A percentile compares a stretch with the other conserved stretches of the same genome.
Conservation (phyloP, 768 basidiomycete species). For the Gloeostereum incarnatum region DNA sequence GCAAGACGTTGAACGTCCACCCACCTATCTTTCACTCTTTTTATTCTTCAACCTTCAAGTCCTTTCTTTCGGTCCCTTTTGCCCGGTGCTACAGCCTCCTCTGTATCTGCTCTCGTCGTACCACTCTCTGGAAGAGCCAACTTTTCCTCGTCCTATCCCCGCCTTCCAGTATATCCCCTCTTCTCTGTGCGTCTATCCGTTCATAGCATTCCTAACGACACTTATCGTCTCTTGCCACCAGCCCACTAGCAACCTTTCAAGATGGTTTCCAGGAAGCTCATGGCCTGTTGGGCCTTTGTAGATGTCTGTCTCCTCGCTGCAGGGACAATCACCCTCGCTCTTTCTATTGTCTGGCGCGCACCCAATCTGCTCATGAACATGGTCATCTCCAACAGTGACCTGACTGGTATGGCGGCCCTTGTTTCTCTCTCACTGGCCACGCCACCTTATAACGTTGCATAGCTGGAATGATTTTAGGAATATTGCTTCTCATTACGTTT, state of each 20-base stretch:
- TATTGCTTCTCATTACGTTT: slow-evolving; percentile 57
- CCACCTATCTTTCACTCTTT: slow-evolving; percentile 21
- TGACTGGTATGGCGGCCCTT: slow-evolving; percentile 40
- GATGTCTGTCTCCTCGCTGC: slow-evolving; percentile 64
- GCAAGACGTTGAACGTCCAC: slow-evolving; percentile 68
- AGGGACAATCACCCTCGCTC: slow-evolving; percentile 51
- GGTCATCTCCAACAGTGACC: slow-evolving; percentile 46
- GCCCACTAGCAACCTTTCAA: slow-evolving; percentile 12
- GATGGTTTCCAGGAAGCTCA: slow-evolving; percentile 69
- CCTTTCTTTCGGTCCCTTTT: slow-evolving; percentile 23
- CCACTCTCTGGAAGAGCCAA: slow-evolving; percentile 50
- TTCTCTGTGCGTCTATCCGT: neutral
- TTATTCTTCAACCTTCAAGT: too few species aligned
- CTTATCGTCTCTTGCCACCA: neutral
- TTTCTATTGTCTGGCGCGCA: slow-evolving; percentile 65
- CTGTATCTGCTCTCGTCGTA: slow-evolving; percentile 27
- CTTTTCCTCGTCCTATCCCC: slow-evolving; percentile 8
- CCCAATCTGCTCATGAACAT: slow-evolving; percentile 68
- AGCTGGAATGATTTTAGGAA: slow-evolving; percentile 70
- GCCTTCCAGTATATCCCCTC: neutral
- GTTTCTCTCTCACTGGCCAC: neutral
- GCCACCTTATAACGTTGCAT: slow-evolving; percentile 5
- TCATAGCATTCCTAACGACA: neutral
- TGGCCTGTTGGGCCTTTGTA: slow-evolving; percentile 65
- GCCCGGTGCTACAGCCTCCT: slow-evolving; percentile 32